Evolutionary conservation across 1,284 basidiomycete genomes (phyloP).

Genomic region (Phellopilus nigrolimitatus): DNA sequence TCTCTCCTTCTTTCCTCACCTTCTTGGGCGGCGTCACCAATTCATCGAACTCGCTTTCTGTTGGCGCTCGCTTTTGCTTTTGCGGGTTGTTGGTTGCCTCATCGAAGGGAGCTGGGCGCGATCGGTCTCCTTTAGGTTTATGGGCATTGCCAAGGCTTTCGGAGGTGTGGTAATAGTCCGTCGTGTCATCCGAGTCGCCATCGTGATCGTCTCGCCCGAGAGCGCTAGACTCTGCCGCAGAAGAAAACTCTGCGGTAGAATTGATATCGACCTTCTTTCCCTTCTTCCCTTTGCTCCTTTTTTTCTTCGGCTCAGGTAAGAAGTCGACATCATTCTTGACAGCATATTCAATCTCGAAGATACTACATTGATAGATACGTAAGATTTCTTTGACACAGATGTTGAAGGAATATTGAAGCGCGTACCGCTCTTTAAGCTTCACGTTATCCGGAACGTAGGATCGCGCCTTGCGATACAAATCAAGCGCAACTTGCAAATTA

Average conservation of each 20-base stretch:
- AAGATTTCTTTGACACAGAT: slow-evolving; percentile 36
- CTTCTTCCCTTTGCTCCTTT: slow-evolving; percentile 33
- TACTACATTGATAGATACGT: slow-evolving; percentile 36
- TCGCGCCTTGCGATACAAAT: slow-evolving; percentile 71
- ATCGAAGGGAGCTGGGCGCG: slow-evolving; percentile 4
- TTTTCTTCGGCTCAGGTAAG: slow-evolving; percentile 58
- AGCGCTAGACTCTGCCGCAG: neutral
- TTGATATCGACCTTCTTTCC: slow-evolving; percentile 28
- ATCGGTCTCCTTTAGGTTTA: neutral
- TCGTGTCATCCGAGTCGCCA: slow-evolving; percentile 14
- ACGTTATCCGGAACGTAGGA: slow-evolving; percentile 72
- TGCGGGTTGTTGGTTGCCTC: slow-evolving; percentile 13
- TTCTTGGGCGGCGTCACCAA: slow-evolving; percentile 36
- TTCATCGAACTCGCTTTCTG: slow-evolving; percentile 17
- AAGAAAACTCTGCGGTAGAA: neutral
- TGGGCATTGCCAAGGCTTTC: neutral
- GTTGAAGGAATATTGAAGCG: slow-evolving; percentile 47
- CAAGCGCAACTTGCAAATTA: slow-evolving; percentile 64
- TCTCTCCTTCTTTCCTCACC: slow-evolving; percentile 24
- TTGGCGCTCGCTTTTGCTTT: slow-evolving; percentile 13
- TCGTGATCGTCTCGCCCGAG: slow-evolving; percentile 6
- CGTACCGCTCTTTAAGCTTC: slow-evolving; percentile 79
- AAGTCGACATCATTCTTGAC: slow-evolving; percentile 56
- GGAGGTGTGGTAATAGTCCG: neutral
- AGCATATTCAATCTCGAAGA: slow-evolving; percentile 71